Base-by-base conservation (phyloP, 2,329 filamentous ascomycete species). In the Epichloe bromicola region DNA sequence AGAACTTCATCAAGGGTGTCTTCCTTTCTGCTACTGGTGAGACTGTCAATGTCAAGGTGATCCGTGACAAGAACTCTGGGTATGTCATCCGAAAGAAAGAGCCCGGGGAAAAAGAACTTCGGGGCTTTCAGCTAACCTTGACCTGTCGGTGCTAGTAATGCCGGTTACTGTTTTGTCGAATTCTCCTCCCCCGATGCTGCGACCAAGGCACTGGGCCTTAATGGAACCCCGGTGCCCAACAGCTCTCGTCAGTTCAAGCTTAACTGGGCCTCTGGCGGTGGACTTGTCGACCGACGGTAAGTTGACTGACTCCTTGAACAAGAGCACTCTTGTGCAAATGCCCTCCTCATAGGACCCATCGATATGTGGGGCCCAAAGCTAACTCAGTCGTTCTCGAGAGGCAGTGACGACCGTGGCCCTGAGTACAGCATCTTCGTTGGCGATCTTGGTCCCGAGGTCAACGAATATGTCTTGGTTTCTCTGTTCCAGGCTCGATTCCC, bases 31-130 rank as follows among this genome's bases (percentile, higher is more conserved):
- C 90, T 61, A 86, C 95, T 73, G 89, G 86, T 59, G 93, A 97
- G 71, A 83, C 83, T 57, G 93, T 98, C 62, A 96, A 96, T 62
- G 93, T 98, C 61, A 98, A 98, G 80, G 95, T 98, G 79, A 98
- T 98, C 63, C 88, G 93, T 58, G 93, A 98, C 74, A 96, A 96
- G 72, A 95, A 95, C 70, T 96, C 91, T 65, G 93, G 91, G 89
- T 95, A 70, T 51, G 74, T 61, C n/a, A 2, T 17, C 1, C 20
- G 19, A 26, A 49, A n/a, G 10, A 26, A 49, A n/a, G 17, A 42
- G 30, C 17, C 15, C 20, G 19, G 33, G 38, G 30, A 47, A 15
- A 14, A 14, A 3, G 4, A 17, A 6, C 15, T 38, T 30, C 12
- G 20, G 36, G 20, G 2, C 17, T 39, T n/a, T 6, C 20, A 30